A percentile compares a stretch with the other conserved stretches of the same genome.
Evolutionary conservation across 2,329 filamentous ascomycete species (phyloP).

Genomic region (Sporothrix pallida): DNA sequence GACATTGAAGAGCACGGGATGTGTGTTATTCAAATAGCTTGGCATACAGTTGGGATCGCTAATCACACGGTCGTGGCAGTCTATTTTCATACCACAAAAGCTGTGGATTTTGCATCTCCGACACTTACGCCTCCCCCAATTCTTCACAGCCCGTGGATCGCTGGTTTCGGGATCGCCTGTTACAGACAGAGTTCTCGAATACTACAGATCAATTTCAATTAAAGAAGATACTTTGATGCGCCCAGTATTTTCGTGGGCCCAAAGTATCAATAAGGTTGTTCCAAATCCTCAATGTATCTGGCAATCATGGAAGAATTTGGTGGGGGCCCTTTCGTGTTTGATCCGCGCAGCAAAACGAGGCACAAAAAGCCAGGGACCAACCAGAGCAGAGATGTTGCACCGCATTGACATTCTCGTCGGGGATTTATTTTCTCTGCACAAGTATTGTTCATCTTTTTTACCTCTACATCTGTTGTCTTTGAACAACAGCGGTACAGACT

Average conservation of each 20-base stretch:
- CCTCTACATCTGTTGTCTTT: neutral
- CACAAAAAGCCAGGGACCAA: neutral
- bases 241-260: neutral
- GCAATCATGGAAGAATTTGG: neutral
- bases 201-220: neutral
- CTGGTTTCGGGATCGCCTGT: neutral
- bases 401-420: conserved; percentile 2
- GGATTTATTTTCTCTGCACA: neutral
- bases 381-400: neutral
- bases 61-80: neutral
- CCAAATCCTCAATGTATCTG: neutral
- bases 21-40: conserved; percentile 1
- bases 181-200: neutral
- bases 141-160: neutral
- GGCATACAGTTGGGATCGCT: neutral
- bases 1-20: neutral
- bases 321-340: conserved; percentile 16
- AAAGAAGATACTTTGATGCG: neutral
- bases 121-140: neutral
- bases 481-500: too few relatives aligned
- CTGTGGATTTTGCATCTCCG: neutral
- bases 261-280: neutral
- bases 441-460: neutral
- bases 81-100: neutral
- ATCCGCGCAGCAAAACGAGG: conserved; percentile 14